Evolutionary conservation across 768 basidiomycete genomes (phyloP).

Genomic region (Lentinula sp.): DNA sequence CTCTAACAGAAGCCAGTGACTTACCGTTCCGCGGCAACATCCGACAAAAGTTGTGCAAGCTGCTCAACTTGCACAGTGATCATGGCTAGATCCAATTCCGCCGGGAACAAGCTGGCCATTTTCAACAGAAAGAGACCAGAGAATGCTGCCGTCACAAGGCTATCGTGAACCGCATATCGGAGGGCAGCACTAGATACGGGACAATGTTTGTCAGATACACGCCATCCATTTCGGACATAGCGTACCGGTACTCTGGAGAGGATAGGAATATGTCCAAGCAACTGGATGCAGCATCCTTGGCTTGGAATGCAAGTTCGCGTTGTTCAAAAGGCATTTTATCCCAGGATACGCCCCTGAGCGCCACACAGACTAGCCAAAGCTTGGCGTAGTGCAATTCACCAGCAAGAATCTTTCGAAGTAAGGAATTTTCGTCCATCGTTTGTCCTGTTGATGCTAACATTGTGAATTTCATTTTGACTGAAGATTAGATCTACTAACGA

Average conservation of each 20-base stretch:
- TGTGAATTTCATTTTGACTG: neutral
- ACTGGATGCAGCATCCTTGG: conserved; percentile 86
- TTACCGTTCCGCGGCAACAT: conserved; percentile 88
- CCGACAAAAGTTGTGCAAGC: conserved; percentile 82
- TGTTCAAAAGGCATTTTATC: conserved; percentile 96
- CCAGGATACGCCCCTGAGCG: conserved; percentile 87
- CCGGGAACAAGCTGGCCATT: conserved; percentile 90
- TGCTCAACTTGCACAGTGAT: conserved; percentile 87
- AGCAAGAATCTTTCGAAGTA: conserved; percentile 81
- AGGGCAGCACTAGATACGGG: conserved; percentile 61
- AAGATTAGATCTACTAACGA: conserved; percentile 33
- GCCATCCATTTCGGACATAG: conserved; percentile 1
- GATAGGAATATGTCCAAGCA: conserved; percentile 82
- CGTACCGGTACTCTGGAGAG: conserved; percentile 74
- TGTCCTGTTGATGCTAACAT: conserved; percentile 38
- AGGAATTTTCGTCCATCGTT: conserved; percentile 78
- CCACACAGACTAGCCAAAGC: conserved; percentile 91
- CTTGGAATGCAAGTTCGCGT: conserved; percentile 90
- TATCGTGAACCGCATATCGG: conserved; percentile 90
- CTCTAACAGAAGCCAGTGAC: neutral
- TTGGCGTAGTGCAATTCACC: conserved; percentile 91
- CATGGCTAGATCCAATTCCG: conserved; percentile 69
- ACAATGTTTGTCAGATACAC: conserved; percentile 2
- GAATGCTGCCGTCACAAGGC: conserved; percentile 86
- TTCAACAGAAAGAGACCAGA: conserved; percentile 89